Evolutionary conservation across 345 rosid genomes (phyloP).

Genomic region (Corymbia maculata): DNA sequence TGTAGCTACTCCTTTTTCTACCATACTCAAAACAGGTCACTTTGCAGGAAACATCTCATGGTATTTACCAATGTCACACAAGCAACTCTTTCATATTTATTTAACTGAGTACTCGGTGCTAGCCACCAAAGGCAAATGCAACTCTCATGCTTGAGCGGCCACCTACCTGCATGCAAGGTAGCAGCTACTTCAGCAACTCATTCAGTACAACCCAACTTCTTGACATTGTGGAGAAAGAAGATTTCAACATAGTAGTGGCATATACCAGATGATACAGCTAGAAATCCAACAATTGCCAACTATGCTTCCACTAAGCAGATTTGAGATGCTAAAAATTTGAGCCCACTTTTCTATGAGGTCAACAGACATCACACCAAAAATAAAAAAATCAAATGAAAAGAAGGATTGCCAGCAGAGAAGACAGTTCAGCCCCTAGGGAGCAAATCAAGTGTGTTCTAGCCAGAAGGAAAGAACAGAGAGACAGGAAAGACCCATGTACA

Average conservation of each 20-base stretch:
- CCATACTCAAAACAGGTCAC: neutral
- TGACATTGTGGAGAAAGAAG: neutral
- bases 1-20: neutral
- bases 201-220: neutral
- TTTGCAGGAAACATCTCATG: neutral
- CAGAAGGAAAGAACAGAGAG: neutral
- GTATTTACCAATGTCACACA: neutral
- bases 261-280: neutral
- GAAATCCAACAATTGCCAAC: neutral
- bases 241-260: neutral
- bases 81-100: neutral
- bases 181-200: neutral
- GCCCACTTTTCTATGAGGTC: neutral
- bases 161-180: neutral
- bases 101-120: neutral
- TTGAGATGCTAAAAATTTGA: neutral
- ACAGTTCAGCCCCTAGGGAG: neutral
- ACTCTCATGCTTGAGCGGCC: neutral
- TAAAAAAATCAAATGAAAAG: neutral
- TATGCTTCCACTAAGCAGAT: neutral
- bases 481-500: neutral
- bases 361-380: neutral
- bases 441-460: neutral
- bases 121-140: neutral
- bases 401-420: neutral